Evolutionary conservation across 306 rosid genomes (phyloP), one percentile per base, ranked within the genome.

Genomic region (Malus orientalis): DNA sequence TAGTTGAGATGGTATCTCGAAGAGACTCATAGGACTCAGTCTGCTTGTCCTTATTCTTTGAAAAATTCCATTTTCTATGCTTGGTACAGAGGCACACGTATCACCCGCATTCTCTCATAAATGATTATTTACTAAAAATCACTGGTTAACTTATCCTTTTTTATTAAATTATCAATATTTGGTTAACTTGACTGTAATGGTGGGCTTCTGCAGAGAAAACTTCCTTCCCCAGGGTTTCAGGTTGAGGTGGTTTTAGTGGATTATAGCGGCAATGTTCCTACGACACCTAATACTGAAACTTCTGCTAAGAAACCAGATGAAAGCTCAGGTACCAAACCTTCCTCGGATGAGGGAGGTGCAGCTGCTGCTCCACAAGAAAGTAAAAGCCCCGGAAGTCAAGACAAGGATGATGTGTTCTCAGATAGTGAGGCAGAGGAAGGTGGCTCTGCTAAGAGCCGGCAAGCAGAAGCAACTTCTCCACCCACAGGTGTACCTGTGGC

Each of bases 211-310:
- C 84, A 92, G 96, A 93, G 98, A 76, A 96, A 91, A 85, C 81
- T 96, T 76, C 98, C 98, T 76, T 96, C 98, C 81, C 99, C 98
- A 4, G 97, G 99, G 77, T 96, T 96, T 84, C 84, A 89, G 88
- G 91, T 96, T 74, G 99, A 96, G 84, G 82, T 93, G 76, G 97
- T 96, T 82, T 88, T 91, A 7, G 91, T 81, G 71, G 99, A 96
- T 83, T 76, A 85, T 68, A 79, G 78, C 45, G 87, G 84, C 73
- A 55, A 59, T 71, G 85, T 80, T 30, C 81, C 82, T 44, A 73
- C 77, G 6, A 18, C 88, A 58, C 79, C 93, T 10, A 70, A 67
- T 23, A 49, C 79, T 70, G 91, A 87, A 81, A 75, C 88, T 74
- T 79, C 78, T 64, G 32, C 89, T 12, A 77, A 77, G 69, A 91